Base-by-base conservation (phyloP, 306 rosid genomes). In the Malus sieversii region DNA sequence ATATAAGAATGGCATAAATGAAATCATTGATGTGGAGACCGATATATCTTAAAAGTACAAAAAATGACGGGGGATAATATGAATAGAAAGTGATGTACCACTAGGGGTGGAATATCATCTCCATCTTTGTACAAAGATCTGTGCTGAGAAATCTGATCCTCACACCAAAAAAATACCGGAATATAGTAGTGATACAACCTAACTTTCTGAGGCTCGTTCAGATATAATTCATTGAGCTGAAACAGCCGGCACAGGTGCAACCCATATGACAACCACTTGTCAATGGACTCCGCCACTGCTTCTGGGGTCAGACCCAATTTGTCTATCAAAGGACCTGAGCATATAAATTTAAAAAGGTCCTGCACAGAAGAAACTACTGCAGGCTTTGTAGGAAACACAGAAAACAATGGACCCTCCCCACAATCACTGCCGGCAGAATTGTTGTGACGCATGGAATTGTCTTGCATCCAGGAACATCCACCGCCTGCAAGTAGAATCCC, bases 161-260 rank as follows among this genome's bases (percentile, higher is more conserved):
- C 91, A 73, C 97, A 90, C 99, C 99, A 92, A 22, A 95, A 23
- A 84, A 95, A 92, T 65, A 95, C 92, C 0, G 97, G 97, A 76
- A 95, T 73, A 55, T 95, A 95, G 86, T 95, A 95, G 79, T 92
- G 99, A 82, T 90, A 95, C 16, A 95, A 30, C 90, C 99, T 86
- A 73, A 92, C 97, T 84, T 92, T 92, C 73, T 95, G 97, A 64
- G 93, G 88, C 45, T 68, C 82, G 2, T 88, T 83, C 45, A 95
- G 89, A 78, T 65, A 79, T 86, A 95, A 60, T 58, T 92, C 97
- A n/a, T 86, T 89, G 71, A 92, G 91, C 82, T 87, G 86, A 82
- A 95, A 95, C 72, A 92, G 76, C 63, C 78, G 85, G 77, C 97
- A 87, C 33, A 95, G 80, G 42, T 81, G 60, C 68, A 70, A 76